Conservation (phyloP, 2,329 filamentous ascomycete species). For the Hymenoscyphus fructigenus region DNA sequence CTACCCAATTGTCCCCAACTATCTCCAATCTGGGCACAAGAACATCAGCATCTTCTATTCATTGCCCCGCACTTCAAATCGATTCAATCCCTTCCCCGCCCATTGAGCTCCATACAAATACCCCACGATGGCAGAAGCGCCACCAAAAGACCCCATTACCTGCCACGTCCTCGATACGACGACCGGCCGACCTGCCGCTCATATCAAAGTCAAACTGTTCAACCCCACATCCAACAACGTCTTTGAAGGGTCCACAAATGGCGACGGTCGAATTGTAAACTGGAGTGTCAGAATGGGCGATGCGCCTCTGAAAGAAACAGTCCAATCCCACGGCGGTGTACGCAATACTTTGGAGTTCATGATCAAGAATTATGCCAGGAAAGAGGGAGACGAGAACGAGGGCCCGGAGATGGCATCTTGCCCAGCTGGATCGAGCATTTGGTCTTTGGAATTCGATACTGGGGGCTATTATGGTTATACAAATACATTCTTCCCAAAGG, state of each 20-base stretch:
- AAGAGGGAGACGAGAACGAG: constrained; percentile 6
- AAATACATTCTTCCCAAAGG: constrained; percentile 56
- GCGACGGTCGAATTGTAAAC: constrained; percentile 69
- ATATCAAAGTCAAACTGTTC: constrained; percentile 57
- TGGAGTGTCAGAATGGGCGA: constrained; percentile 47
- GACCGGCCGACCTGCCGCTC: constrained; percentile 65
- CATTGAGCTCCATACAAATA: background rate
- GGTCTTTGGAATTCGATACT: constrained; percentile 72
- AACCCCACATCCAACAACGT: constrained; percentile 38
- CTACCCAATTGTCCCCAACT: background rate
- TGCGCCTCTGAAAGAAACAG: background rate
- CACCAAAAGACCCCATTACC: constrained; percentile 62
- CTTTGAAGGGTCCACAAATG: constrained; percentile 70
- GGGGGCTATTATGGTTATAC: constrained; percentile 67
- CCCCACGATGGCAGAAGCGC: background rate
- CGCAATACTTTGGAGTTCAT: constrained; percentile 10
- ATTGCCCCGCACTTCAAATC: background rate
- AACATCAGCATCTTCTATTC: background rate
- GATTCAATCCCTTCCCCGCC: background rate
- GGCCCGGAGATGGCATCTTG: background rate
- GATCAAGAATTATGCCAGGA: constrained; percentile 18
- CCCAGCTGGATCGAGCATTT: constrained; percentile 43
- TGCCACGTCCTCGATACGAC: constrained; percentile 85
- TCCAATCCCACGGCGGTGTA: constrained; percentile 5
- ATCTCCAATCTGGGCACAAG: background rate